Evolutionary conservation across 2,329 filamentous ascomycete species (phyloP), one percentile per base, ranked within the genome.

Genomic region (Aspergillus pseudoglaucus): DNA sequence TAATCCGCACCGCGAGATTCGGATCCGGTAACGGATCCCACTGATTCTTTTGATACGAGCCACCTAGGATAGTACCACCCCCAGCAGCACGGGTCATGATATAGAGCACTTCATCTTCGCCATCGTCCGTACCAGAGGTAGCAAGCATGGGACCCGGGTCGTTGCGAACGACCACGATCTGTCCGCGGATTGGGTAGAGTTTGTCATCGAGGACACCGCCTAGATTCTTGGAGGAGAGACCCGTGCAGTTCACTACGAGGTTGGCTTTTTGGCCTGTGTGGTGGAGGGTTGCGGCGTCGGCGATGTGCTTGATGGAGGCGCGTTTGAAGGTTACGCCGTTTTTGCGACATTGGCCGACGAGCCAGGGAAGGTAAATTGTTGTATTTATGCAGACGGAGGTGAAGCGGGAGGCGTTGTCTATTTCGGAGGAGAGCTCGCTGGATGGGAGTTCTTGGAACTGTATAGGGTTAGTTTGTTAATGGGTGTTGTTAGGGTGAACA

Each of bases 341-440:
- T 57, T 81, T 82, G 23, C 87, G 76, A 65, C 88, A 94, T 70
- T 93, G 84, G 0, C 87, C 86, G 0, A 87, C 74, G 0, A 97
- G 82, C 82, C 87, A 96, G 3, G 88, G 82, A 2, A 96, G 81
- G 69, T 96, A 97, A 49, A 96, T 71, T 38, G 87, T 82, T 0
- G 88, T 88, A 71, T 97, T 96, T 66, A 96, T 91, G 70, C 90
- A 96, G 37, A 95, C 84, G 1, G 87, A 91, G 6, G 81, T 88
- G 67, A 93, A 95, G 47, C 78, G 75, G 44, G 81, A 87, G 20
- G 83, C 90, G 9, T 84, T 85, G 51, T 89, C 84, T 46, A 84
- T 79, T 15, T 80, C 87, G 0, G 72, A 58, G 0, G 81, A 79
- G 1, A 95, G 71, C 56, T 85, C 76, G 8, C 61, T 50, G 8